These are phyloP conservation scores for Paramarasmius palmivorus DNA, from an alignment of 1,284 basidiomycete genomes.

Conservation along the genomic window DNA sequence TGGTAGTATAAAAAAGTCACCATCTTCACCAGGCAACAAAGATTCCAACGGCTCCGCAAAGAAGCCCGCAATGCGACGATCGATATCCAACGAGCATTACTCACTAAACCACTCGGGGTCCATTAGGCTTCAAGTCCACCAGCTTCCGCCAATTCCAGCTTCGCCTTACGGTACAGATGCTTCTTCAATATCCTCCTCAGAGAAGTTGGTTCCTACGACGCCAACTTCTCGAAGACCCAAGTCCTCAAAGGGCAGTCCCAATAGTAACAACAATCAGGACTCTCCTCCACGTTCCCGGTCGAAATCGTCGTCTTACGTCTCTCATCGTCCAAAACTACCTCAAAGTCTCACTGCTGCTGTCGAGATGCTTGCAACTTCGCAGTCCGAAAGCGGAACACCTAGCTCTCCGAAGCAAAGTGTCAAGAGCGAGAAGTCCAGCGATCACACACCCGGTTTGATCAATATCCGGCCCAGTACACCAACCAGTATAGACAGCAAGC, in stretches of 20 bases:
- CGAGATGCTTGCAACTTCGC: conserved; percentile 49
- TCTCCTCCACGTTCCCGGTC: conserved; percentile 27
- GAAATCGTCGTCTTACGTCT: conserved; percentile 52
- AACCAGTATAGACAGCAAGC: conserved; percentile 26
- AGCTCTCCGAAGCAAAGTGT: conserved; percentile 19
- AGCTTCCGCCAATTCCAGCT: conserved; percentile 61
- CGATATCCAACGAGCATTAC: conserved; percentile 37
- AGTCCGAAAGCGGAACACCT: conserved; percentile 45
- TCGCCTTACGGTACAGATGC: conserved; percentile 57
- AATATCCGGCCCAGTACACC: conserved; percentile 26
- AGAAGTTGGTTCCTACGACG: not conserved
- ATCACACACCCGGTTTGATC: not conserved
- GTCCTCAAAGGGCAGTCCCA: conserved; percentile 5
- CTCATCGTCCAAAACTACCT: conserved; percentile 45
- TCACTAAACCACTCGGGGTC: conserved; percentile 15
- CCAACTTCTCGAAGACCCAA: conserved; percentile 28
- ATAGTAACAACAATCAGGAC: conserved; percentile 3
- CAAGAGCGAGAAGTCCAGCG: not conserved
- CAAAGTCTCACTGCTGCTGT: conserved; percentile 60
- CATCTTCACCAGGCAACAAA: conserved; percentile 4
- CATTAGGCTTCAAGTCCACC: conserved; percentile 24
- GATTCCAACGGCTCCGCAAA: conserved; percentile 11
- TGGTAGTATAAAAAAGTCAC: conserved; percentile 5
- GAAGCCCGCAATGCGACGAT: conserved; percentile 33
- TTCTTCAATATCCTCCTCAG: conserved; percentile 25